Percentiles rank a stretch among this genome's conserved stretches.
phyloP scores from a whole-genome alignment of 2,329 filamentous ascomycete genomes.

The Phialocephala sp. region DNA sequence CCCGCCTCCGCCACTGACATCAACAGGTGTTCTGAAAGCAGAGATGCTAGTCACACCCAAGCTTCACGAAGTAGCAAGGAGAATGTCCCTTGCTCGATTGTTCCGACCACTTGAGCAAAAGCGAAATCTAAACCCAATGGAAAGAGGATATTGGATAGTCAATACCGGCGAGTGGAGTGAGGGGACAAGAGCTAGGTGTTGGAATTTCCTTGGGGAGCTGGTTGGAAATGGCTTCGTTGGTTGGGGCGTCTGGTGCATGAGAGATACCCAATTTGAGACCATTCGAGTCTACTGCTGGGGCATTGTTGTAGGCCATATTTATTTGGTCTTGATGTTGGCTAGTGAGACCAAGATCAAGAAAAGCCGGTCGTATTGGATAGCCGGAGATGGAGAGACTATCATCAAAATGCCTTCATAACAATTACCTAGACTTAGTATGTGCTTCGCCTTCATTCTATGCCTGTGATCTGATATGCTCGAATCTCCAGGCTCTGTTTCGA shows the following conservation, averaged over 20 bases:
- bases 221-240: slow-evolving; percentile 64
- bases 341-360: slow-evolving; percentile 66
- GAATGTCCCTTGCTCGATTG: slow-evolving; percentile 51
- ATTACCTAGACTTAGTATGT: not conserved
- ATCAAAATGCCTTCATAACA: slow-evolving; percentile 52
- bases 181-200: slow-evolving; percentile 57
- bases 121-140: slow-evolving; percentile 60
- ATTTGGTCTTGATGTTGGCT: slow-evolving; percentile 75
- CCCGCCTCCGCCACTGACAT: slow-evolving; percentile 59
- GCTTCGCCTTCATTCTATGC: not conserved
- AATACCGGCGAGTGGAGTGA: slow-evolving; percentile 60
- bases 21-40: slow-evolving; percentile 51
- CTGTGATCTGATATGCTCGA: not conserved
- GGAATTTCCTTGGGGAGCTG: slow-evolving; percentile 65
- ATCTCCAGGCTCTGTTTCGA: not conserved
- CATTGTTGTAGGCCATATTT: slow-evolving; percentile 72
- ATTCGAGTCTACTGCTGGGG: slow-evolving; percentile 82
- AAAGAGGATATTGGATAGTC: slow-evolving; percentile 81
- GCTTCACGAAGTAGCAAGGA: slow-evolving; percentile 57
- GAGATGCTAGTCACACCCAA: slow-evolving; percentile 60
- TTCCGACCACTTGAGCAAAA: slow-evolving; percentile 58
- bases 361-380: slow-evolving; percentile 69
- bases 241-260: slow-evolving; percentile 68
- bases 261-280: slow-evolving; percentile 44
- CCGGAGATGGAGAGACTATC: slow-evolving; percentile 61